phyloP scores from a whole-genome alignment of 1,284 basidiomycete genomes.

The Pisolithus thermaeus region DNA sequence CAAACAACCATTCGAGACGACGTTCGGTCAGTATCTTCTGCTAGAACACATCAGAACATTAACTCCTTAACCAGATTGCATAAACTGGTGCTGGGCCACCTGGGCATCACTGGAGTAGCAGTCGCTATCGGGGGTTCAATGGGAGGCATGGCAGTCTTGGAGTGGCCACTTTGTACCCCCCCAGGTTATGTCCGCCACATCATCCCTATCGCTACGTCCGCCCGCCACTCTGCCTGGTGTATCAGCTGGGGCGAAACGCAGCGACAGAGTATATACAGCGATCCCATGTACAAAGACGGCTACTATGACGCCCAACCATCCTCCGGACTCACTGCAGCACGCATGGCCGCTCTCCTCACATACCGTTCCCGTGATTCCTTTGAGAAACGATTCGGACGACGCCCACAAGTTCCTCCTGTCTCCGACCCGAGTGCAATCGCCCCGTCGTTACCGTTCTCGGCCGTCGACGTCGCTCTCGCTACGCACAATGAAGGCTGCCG shows the following conservation, averaged over 20 bases:
- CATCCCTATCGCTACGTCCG: constrained; percentile 89
- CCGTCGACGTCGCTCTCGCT: constrained; percentile 50
- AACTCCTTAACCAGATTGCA: constrained; percentile 56
- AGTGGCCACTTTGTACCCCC: constrained; percentile 90
- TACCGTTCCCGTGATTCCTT: constrained; percentile 92
- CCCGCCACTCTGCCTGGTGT: constrained; percentile 96
- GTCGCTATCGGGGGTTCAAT: constrained; percentile 96
- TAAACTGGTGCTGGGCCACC: constrained; percentile 80
- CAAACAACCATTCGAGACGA: constrained; percentile 91
- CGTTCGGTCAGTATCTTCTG: constrained; percentile 51
- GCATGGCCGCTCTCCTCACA: constrained; percentile 94
- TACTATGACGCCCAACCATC: constrained; percentile 79
- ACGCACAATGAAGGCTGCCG: constrained; percentile 84
- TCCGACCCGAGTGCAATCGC: constrained; percentile 40
- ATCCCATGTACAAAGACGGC: constrained; percentile 84
- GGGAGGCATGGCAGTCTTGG: constrained; percentile 97
- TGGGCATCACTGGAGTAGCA: constrained; percentile 79
- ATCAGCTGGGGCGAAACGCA: constrained; percentile 99
- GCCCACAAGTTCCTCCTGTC: constrained; percentile 46
- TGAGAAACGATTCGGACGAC: constrained; percentile 87
- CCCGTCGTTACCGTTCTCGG: constrained; percentile 20
- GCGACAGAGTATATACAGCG: constrained; percentile 93
- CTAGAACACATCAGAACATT: background rate
- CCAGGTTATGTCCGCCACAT: constrained; percentile 80
- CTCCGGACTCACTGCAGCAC: constrained; percentile 84